Base-by-base conservation (phyloP, 371 early-diverging fungal species). In the Rhizopus microsporus region DNA sequence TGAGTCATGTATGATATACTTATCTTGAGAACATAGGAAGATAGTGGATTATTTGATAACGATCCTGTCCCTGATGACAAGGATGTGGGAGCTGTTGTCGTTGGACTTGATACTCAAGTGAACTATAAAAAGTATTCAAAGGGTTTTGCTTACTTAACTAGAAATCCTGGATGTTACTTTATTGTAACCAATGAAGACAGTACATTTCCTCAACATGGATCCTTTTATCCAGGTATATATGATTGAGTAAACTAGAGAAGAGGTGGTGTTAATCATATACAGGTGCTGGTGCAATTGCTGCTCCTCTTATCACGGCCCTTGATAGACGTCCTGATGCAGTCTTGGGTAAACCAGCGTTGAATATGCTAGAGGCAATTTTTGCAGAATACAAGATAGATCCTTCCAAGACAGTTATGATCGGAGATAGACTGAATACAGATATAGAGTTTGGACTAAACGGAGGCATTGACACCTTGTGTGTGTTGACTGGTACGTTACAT, bases 371-470 rank as follows among this genome's bases (percentile, higher is more conserved):
- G 58, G 88, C 91, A 42, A 93, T 98, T 63, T 77, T 90, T 53
- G 80, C 87, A 34, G 76, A 83, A 60, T 90, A 88, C 62, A 77
- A 88, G 45, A 78, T 97, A 10, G 88, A 97, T 60, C 86, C 84
- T 1, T 56, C 68, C 9, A 79, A 90, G 56, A 94, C 96, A 1
- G 92, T 92, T 73, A 98, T 98, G 99, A 89, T 98, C 51, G 99
- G 99, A 30, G 99, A 98, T 71, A 87, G 95, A 51, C 73, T 98
- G 46, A 90, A 96, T 70, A 98, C 98, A 5, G 99, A 98, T 72
- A 94, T 98, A 57, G 87, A 84, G 23, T 98, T 98, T 81, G 99
- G 99, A 23, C 82, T 85, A 35, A 67, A 84, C 17, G 95, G 95
- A 51, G 89, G 91, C n/a, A 69, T 94, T 45, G 83, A 81, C 54